Evolutionary conservation across 805 yeast genomes (phyloP).

Genomic region (Yarrowia sp.): DNA sequence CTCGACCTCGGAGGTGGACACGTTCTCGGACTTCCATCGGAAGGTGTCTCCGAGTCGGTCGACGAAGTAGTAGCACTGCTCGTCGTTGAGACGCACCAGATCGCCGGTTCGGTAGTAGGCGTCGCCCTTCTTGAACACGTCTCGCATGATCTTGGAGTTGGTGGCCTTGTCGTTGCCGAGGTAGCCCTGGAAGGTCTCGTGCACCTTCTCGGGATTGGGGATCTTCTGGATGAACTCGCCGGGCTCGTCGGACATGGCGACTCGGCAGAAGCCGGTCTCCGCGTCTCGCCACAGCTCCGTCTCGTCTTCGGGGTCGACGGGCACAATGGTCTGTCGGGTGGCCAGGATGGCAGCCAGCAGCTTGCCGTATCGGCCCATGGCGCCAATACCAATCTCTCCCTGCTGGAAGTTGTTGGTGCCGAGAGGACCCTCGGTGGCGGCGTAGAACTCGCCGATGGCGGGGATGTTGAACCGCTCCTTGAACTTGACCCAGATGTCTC

Average conservation of each 20-base stretch:
- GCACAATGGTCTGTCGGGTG: constrained; percentile 52
- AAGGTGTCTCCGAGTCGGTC: constrained; percentile 94
- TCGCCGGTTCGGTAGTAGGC: constrained; percentile 92
- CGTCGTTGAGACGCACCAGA: constrained; percentile 63
- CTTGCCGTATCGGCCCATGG: constrained; percentile 75
- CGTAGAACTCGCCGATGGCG: constrained; percentile 86
- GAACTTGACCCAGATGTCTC: constrained; percentile 83
- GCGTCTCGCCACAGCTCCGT: constrained; percentile 68
- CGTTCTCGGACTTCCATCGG: constrained; percentile 96
- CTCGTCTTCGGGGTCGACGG: constrained; percentile 79
- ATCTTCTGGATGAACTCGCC: constrained; percentile 86
- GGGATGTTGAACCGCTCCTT: constrained; percentile 71
- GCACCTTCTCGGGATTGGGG: constrained; percentile 57
- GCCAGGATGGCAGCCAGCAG: constrained; percentile 45
- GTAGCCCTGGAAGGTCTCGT: constrained; percentile 84
- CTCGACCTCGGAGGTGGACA: constrained; percentile 90
- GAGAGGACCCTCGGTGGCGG: constrained; percentile 89
- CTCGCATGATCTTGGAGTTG: constrained; percentile 64
- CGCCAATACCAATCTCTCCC: constrained; percentile 81
- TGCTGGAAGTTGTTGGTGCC: constrained; percentile 78
- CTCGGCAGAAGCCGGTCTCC: constrained; percentile 57
- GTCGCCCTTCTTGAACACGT: constrained; percentile 82
- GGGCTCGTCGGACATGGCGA: constrained; percentile 60
- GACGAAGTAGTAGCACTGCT: constrained; percentile 74
- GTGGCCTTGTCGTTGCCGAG: constrained; percentile 77